These are phyloP conservation scores for Hebeloma cylindrosporum DNA, from an alignment of 768 basidiomycete species.

Conservation along the genomic window DNA sequence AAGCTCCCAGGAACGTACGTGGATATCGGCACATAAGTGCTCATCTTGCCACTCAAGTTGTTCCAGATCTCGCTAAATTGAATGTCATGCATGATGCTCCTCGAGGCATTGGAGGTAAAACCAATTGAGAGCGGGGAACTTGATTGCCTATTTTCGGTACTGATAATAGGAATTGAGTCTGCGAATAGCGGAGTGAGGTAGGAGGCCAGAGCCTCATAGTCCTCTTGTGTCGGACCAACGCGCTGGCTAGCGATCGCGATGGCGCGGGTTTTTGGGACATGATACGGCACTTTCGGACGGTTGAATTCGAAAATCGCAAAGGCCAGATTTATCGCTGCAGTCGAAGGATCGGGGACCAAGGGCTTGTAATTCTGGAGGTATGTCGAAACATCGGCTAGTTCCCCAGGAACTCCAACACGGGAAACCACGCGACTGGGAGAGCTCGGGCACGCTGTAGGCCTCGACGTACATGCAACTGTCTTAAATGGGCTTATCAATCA, in stretches of 20 bases:
- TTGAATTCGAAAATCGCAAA: slow-evolving; percentile 52
- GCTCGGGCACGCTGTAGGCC: too few relatives aligned
- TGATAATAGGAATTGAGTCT: slow-evolving; percentile 27
- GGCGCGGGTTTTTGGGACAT: slow-evolving; percentile 50
- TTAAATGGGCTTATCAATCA: too few relatives aligned
- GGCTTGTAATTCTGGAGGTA: slow-evolving; percentile 13
- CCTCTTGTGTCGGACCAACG: slow-evolving; percentile 54
- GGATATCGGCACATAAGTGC: slow-evolving; percentile 15
- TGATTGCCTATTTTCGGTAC: too few relatives aligned
- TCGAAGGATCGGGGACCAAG: slow-evolving; percentile 37
- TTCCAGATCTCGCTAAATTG: slow-evolving; percentile 22
- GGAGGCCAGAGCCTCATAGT: slow-evolving; percentile 42
- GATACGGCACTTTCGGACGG: slow-evolving; percentile 44
- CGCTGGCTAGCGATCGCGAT: slow-evolving; percentile 44
- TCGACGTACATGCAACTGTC: too few relatives aligned
- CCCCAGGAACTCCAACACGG: not conserved
- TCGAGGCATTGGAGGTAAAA: slow-evolving; percentile 12
- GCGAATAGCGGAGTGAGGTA: slow-evolving; percentile 51
- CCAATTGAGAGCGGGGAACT: too few relatives aligned
- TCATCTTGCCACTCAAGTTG: slow-evolving; percentile 1
- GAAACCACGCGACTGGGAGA: too few relatives aligned
- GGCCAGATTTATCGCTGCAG: slow-evolving; percentile 51
- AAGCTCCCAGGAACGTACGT: slow-evolving; percentile 43
- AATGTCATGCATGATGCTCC: slow-evolving; percentile 33
- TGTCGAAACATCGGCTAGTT: slow-evolving; percentile 2